Evolutionary conservation across 441 rosid species (phyloP), one percentile per base, ranked within the genome.

Genomic region (Melianthus villosus): DNA sequence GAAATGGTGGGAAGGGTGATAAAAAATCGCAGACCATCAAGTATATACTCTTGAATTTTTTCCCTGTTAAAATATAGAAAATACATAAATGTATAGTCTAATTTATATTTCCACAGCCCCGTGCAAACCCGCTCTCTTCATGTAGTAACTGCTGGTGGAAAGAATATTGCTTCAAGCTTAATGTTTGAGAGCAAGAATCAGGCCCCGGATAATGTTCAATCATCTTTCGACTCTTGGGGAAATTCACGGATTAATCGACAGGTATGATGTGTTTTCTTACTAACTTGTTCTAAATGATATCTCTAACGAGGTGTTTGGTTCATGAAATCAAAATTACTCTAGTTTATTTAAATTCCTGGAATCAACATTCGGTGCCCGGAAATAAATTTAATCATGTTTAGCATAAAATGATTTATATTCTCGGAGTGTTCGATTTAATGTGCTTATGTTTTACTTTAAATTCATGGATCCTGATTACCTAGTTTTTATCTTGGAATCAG

Each of bases 181-280:
- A 63, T 65, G 44, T 77, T 69, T 52, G 75, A 70, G 52, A 56
- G 51, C 60, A 69, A 71, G 52, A 71, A 65, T 33, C 72, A 75
- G 57, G 64, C 60, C 53, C 37, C 74, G 25, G 85, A 78, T 44
- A 70, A 61, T 65, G 68, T 52, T 41, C 81, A 73, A 65, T 55
- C 76, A 49, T 63, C 84, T 35, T 42, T 79, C 65, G 71, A 71
- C 47, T 65, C 91, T 18, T 84, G 96, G 98, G 73, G 62, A 51
- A 75, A 63, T 59, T 68, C 79, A 22, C 61, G 38, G 23, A 65
- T 52, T 27, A 73, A 68, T 55, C 86, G 82, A 55, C 86, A 82
- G 80, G 98, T 84, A 43, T 42, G 54, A 18, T 1, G 8, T 31
- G 27, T 14, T 16, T 46, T n/a, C 11, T 25, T 31, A 10, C 25